Base-by-base conservation (phyloP, 768 basidiomycete species). In the Pisolithus tinctorius region DNA sequence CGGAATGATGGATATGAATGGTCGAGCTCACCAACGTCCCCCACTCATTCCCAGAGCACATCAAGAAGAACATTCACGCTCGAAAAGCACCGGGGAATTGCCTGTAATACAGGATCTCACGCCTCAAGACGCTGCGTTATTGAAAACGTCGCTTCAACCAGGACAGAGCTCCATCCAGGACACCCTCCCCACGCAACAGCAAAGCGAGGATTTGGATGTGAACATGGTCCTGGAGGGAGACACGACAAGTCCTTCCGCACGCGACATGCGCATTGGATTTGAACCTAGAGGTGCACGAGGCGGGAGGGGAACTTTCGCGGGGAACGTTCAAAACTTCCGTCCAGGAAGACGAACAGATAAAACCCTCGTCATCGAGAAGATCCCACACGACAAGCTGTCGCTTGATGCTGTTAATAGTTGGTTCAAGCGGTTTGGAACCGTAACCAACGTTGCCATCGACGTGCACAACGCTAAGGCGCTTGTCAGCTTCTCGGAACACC, bases 281-380 rank as follows among this genome's bases (percentile, higher is more conserved):
- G 70, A 70, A 23, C 69, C 73, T 20, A 69, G 80, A 37, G 74
- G 76, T 41, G 74, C 74, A 4, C 68, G 76, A 46, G 67, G 75
- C 44, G 76, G 78, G 4, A 70, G 71, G 27, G 82, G 84, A 27
- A 75, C 74, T n/a, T 88, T 86, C 58, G 69, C 74, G 45, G 82
- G 79, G 6, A 85, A 86, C 29, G 80, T 75, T 6, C 80, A 81
- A 52, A 80, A 73, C 50, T 85, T 86, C 72, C 80, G 80, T 9
- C 81, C 81, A 26, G 82, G 83, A 55, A 78, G 79, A 55, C 74
- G 83, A 51, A 80, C 78, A 53, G 83, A 84, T 66, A 88, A 84
- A 69, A 92, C 88, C 0, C 75, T 98, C 20, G 91, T 96, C 13
- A 86, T 98, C 34, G 92, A 96, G 69, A 93, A 93, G 71, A 94